Evolutionary conservation across 164 flowering plant genomes (phyloP).

Genomic region (Amborella trichopoda): DNA sequence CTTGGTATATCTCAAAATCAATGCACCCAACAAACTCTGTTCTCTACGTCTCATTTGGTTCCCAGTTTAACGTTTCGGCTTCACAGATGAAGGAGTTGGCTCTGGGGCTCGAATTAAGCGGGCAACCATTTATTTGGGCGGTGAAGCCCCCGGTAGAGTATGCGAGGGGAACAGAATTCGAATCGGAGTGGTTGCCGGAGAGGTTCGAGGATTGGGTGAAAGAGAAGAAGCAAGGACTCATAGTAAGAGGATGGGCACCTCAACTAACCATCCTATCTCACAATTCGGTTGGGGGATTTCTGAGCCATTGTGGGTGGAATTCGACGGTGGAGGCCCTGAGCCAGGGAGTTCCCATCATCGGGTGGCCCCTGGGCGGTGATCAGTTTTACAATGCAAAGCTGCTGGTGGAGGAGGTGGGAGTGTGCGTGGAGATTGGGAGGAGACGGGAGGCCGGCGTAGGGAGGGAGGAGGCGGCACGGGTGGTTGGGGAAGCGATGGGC

Average conservation of each 20-base stretch:
- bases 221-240: constrained; percentile 3
- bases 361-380: constrained; percentile 8
- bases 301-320: constrained; percentile 18
- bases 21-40: constrained; percentile 9
- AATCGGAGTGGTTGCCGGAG: constrained; percentile 11
- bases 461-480: background rate
- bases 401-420: constrained; percentile 9
- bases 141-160: constrained; percentile 15
- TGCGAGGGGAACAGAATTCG: constrained; percentile 8
- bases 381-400: constrained; percentile 9
- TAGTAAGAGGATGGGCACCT: constrained; percentile 10
- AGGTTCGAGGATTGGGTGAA: constrained; percentile 9
- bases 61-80: constrained; percentile 14
- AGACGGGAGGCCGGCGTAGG: background rate
- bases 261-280: constrained; percentile 10
- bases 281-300: constrained; percentile 7
- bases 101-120: constrained; percentile 15
- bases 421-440: constrained; percentile 6
- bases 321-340: constrained; percentile 13
- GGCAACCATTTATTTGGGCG: constrained; percentile 20
- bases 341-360: constrained; percentile 9
- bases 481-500: constrained; percentile 6
- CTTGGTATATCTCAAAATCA: background rate
- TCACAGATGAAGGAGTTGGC: constrained; percentile 23
- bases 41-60: constrained; percentile 15